Evolutionary conservation across 495 filamentous ascomycete genomes (phyloP).

Genomic region (Diplogelasinospora grovesii): DNA sequence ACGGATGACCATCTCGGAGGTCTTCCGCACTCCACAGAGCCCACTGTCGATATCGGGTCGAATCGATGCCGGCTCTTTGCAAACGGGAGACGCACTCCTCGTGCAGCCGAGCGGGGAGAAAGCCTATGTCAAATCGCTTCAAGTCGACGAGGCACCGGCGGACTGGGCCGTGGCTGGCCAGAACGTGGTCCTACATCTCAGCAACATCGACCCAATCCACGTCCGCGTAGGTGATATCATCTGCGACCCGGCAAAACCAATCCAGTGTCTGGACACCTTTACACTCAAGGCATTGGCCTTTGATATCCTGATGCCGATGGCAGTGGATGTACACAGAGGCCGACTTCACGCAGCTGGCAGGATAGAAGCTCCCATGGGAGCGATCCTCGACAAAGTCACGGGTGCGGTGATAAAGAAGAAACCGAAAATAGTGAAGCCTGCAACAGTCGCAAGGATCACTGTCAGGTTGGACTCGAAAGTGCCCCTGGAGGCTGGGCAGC

Average conservation of each 20-base stretch:
- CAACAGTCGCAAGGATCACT: conserved; percentile 51
- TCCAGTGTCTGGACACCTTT: conserved; percentile 62
- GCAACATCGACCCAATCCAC: conserved; percentile 78
- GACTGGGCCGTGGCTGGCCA: conserved; percentile 98
- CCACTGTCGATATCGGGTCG: conserved; percentile 80
- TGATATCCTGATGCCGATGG: conserved; percentile 80
- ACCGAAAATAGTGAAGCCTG: conserved; percentile 75
- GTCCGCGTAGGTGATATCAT: conserved; percentile 78
- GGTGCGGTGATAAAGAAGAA: conserved; percentile 71
- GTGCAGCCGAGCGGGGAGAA: conserved; percentile 75
- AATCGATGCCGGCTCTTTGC: conserved; percentile 75
- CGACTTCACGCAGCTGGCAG: conserved; percentile 71
- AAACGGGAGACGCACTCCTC: conserved; percentile 73
- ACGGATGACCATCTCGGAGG: conserved; percentile 73
- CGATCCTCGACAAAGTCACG: conserved; percentile 67
- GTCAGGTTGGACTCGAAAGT: conserved; percentile 70
- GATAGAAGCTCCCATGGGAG: conserved; percentile 61
- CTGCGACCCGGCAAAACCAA: conserved; percentile 61
- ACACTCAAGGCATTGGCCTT: conserved; percentile 81
- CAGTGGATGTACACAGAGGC: conserved; percentile 81
- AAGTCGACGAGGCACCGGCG: conserved; percentile 59
- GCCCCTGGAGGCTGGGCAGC: conserved; percentile 68
- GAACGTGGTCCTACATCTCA: conserved; percentile 74
- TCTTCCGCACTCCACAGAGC: conserved; percentile 60
- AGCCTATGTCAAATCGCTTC: conserved; percentile 68